Conservation (phyloP, 169 alveolate species). For the Perkinsus olseni region DNA sequence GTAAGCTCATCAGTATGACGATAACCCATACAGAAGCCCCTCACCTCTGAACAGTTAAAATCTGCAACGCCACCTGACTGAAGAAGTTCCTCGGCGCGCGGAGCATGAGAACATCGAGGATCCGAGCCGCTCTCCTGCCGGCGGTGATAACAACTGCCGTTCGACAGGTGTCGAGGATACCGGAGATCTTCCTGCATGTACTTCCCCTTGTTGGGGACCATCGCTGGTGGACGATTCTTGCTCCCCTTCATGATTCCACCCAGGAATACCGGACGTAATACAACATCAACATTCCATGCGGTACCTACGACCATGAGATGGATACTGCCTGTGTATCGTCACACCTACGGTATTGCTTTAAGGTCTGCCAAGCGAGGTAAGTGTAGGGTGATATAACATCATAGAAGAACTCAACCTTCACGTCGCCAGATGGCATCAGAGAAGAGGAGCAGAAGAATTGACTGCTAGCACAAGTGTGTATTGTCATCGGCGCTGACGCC, state of each 20-base stretch:
- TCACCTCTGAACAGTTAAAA: background rate
- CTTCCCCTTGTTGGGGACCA: background rate
- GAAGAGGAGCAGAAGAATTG: no score
- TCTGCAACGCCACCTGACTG: background rate
- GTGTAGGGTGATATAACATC: background rate
- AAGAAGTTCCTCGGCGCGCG: background rate
- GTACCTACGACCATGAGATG: background rate
- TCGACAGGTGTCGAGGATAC: background rate
- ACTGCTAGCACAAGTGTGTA: no score
- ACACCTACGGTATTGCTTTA: background rate
- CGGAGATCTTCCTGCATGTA: background rate
- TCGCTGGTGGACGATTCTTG: background rate
- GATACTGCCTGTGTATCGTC: background rate
- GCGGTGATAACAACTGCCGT: background rate
- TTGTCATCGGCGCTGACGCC: no score
- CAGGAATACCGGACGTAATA: background rate
- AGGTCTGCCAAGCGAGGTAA: background rate
- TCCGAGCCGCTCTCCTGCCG: background rate
- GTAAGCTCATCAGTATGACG: background rate
- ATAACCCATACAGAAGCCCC: background rate
- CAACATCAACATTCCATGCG: background rate
- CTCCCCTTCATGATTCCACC: background rate
- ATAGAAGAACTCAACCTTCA: background rate
- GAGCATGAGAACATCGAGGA: background rate
- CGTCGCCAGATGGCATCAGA: background rate